Percentiles rank a stretch among this genome's conserved stretches.
phyloP scores from a whole-genome alignment of 164 flowering plant genomes.

The Liriodendron chinense region DNA sequence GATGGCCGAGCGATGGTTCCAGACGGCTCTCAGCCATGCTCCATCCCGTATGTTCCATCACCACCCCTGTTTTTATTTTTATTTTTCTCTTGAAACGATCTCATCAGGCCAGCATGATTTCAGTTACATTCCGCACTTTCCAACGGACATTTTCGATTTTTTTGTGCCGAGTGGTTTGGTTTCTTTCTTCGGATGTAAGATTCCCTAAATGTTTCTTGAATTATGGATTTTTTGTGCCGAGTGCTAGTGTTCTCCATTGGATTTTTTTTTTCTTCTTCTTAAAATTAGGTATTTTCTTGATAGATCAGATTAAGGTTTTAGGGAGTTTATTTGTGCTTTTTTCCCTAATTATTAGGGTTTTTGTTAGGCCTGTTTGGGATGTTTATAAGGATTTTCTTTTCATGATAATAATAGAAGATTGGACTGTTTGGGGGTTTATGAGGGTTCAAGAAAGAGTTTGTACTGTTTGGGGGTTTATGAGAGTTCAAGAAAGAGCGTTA shows the following conservation, averaged over 20 bases:
- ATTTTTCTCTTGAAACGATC: background rate
- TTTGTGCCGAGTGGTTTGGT: background rate
- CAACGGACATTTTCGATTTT: background rate
- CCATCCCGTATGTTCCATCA: constrained; percentile 68
- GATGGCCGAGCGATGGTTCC: constrained; percentile 83
- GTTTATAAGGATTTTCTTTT: background rate
- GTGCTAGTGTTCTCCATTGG: no score
- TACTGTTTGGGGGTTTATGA: background rate
- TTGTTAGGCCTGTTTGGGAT: background rate
- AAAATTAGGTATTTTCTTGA: no score
- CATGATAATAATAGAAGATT: background rate
- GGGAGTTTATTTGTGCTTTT: no score
- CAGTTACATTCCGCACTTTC: background rate
- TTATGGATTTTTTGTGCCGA: background rate
- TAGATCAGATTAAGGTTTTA: no score
- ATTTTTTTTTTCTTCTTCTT: no score
- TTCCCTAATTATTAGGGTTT: background rate
- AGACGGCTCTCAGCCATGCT: constrained; percentile 53
- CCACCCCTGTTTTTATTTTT: background rate
- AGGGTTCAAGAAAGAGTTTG: background rate
- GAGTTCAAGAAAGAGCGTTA: background rate
- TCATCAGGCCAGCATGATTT: background rate
- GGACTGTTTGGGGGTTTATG: background rate
- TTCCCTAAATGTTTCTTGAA: background rate
- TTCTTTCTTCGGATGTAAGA: background rate